Conservation (phyloP, 805 yeast genomes). For the Millerozyma acaciae region DNA sequence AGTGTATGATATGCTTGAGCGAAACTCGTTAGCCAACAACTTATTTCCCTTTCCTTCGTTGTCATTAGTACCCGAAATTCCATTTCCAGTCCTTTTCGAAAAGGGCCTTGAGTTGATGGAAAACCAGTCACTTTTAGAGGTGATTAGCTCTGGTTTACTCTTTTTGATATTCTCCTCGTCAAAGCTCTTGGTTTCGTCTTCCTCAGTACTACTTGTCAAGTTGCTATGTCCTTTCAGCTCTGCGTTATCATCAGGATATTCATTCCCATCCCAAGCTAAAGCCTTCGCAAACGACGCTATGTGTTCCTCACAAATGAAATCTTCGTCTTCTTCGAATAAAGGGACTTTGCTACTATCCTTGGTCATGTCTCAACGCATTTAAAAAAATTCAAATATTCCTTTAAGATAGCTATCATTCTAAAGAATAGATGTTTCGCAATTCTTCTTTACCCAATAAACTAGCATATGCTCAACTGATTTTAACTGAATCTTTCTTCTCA, state of each 20-base stretch:
- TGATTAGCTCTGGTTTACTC: constrained; percentile 15
- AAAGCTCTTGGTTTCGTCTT: constrained; percentile 2
- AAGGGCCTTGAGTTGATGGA: constrained; percentile 7
- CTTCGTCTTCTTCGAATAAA: constrained; percentile 19
- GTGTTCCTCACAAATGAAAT: constrained; percentile 32
- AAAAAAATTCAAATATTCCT: too few species aligned
- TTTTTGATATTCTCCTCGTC: constrained; percentile 2
- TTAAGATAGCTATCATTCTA: too few species aligned
- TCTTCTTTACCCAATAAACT: too few species aligned
- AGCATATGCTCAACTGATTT: too few species aligned
- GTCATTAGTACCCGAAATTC: background rate
- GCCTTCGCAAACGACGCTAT: constrained; percentile 40
- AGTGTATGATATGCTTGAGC: constrained; percentile 29
- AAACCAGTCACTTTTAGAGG: constrained; percentile 28
- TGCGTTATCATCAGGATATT: constrained; percentile 1
- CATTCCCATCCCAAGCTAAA: constrained; percentile 30
- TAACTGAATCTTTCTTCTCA: too few species aligned
- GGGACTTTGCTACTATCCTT: background rate
- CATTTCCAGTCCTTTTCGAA: background rate
- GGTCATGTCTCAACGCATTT: too few species aligned
- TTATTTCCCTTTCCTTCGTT: constrained; percentile 6
- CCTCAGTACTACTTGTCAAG: background rate
- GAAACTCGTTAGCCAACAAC: constrained; percentile 31
- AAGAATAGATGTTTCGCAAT: too few species aligned
- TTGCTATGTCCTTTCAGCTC: background rate